These are phyloP conservation scores for Platanthera guangdongensis DNA, from an alignment of 106 monocot species.

Conservation along the genomic window DNA sequence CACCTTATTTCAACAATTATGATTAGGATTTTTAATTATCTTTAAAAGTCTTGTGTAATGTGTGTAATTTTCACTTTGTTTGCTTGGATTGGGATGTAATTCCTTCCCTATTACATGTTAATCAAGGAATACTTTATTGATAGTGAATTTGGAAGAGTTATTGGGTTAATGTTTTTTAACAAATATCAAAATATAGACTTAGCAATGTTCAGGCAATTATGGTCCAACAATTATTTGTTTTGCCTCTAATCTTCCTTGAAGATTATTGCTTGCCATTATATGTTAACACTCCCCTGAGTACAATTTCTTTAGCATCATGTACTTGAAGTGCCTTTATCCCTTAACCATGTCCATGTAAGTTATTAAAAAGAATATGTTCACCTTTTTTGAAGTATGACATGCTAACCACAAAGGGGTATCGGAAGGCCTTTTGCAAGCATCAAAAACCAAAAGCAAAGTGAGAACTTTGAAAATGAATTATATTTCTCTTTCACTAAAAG, in stretches of 20 bases:
- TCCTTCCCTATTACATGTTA: not conserved
- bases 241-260: not conserved
- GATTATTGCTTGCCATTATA: not conserved
- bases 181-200: not conserved
- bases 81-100: not conserved
- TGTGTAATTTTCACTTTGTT: not conserved
- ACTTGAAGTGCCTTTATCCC: not conserved
- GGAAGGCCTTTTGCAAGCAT: no score
- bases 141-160: not conserved
- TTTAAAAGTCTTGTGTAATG: not conserved
- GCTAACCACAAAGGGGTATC: no score
- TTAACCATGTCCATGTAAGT: not conserved
- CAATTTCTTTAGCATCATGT: not conserved
- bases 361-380: not conserved
- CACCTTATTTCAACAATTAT: not conserved
- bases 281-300: not conserved
- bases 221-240: not conserved
- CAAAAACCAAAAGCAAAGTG: no score
- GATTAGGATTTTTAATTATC: not conserved
- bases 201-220: not conserved
- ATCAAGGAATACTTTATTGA: not conserved
- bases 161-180: not conserved
- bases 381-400: no score
- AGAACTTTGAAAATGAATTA: no score
- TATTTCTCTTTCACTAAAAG: no score